These are phyloP conservation scores for Sesbania bispinosa DNA, from an alignment of 306 rosid genomes.

Conservation along the genomic window DNA sequence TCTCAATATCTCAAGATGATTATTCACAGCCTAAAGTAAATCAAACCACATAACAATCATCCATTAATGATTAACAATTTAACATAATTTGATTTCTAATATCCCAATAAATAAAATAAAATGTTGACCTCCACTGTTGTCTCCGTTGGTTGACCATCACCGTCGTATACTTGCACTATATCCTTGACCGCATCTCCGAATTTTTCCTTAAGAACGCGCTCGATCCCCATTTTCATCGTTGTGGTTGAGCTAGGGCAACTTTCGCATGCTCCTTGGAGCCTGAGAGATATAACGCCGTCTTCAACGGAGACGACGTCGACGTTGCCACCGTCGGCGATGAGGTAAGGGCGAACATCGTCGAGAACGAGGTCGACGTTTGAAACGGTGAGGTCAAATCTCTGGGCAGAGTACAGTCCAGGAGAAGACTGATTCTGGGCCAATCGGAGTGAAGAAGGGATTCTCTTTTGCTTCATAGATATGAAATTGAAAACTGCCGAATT, in stretches of 20 bases:
- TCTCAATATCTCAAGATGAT: constrained; percentile 79
- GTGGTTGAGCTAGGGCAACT: constrained; percentile 97
- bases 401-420: constrained; percentile 83
- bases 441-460: constrained; percentile 36
- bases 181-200: constrained; percentile 80
- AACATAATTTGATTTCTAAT: background rate
- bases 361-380: constrained; percentile 84
- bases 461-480: background rate
- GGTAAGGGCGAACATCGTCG: constrained; percentile 91
- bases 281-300: constrained; percentile 81
- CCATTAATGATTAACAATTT: too few species aligned
- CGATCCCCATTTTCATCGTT: constrained; percentile 96
- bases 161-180: constrained; percentile 60
- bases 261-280: constrained; percentile 90
- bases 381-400: constrained; percentile 63
- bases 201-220: constrained; percentile 86
- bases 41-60: background rate
- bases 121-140: constrained; percentile 58
- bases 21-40: constrained; percentile 68
- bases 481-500: constrained; percentile 5
- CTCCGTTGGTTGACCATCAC: constrained; percentile 38
- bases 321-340: constrained; percentile 90
- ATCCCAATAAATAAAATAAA: too few species aligned
- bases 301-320: constrained; percentile 83
- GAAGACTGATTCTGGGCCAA: constrained; percentile 32